Percentiles rank a stretch among this genome's conserved stretches.
Evolutionary conservation across 352 stramenopile genomes (phyloP).

Genomic region (Globisporangium nagaii): DNA sequence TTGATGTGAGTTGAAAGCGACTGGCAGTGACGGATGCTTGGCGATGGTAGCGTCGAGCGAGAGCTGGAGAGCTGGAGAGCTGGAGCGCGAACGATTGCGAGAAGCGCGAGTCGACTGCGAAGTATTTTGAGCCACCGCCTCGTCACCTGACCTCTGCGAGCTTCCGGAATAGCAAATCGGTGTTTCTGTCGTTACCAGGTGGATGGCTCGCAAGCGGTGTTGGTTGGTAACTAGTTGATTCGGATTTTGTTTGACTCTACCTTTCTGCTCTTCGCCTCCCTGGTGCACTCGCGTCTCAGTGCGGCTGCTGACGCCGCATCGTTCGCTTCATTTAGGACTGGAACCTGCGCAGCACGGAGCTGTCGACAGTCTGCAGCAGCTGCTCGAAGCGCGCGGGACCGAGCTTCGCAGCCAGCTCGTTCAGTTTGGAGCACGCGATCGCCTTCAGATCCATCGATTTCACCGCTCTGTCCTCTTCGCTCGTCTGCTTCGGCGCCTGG

Average conservation of each 20-base stretch:
- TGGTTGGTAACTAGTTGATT: too few species aligned
- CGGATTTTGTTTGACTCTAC: slow-evolving; percentile 2
- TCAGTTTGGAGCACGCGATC: slow-evolving; percentile 33
- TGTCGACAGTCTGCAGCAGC: slow-evolving; percentile 53
- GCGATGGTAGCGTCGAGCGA: too few species aligned
- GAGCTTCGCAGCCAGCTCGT: slow-evolving; percentile 33
- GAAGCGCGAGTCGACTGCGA: too few species aligned
- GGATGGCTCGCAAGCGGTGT: too few species aligned
- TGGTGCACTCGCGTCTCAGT: background rate
- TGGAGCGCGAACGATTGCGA: too few species aligned
- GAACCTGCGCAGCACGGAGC: slow-evolving; percentile 49
- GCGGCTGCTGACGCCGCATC: background rate
- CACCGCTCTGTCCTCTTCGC: slow-evolving; percentile 31
- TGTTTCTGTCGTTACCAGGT: too few species aligned
- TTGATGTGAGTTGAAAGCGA: too few species aligned
- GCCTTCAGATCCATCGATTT: slow-evolving; percentile 36
- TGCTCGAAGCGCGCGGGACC: slow-evolving; percentile 36
- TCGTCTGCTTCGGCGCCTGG: slow-evolving; percentile 17
- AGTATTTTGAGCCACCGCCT: too few species aligned
- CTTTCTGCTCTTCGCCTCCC: background rate
- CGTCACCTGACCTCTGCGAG: too few species aligned
- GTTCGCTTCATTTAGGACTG: slow-evolving; percentile 20
- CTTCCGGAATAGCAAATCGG: too few species aligned
- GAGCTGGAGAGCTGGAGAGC: too few species aligned
- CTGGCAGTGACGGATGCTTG: too few species aligned